Percentiles rank a stretch among this genome's conserved stretches.
These are phyloP conservation scores for Fusarium floridanum DNA, from an alignment of 2,329 filamentous ascomycete genomes.

Conservation along the genomic window DNA sequence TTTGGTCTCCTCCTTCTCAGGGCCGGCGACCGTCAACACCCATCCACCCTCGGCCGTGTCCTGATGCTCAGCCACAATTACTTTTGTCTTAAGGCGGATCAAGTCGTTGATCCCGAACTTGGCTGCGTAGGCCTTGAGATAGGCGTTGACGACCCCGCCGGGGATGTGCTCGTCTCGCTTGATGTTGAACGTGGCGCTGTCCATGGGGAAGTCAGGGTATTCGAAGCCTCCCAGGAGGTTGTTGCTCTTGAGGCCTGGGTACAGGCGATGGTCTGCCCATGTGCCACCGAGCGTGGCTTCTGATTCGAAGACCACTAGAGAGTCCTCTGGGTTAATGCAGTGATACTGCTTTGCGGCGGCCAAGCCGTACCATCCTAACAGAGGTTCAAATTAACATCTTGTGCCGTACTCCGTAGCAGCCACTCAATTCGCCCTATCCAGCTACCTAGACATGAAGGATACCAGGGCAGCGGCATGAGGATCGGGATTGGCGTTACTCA, in stretches of 20 bases:
- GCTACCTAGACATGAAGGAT: background rate
- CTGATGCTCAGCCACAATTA: conserved; percentile 56
- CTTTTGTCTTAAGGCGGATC: conserved; percentile 63
- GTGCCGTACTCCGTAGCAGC: background rate
- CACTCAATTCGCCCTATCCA: background rate
- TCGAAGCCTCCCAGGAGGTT: conserved; percentile 60
- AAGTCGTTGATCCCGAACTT: conserved; percentile 62
- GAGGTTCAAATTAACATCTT: background rate
- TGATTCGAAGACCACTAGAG: conserved; percentile 63
- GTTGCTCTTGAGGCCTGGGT: conserved; percentile 72
- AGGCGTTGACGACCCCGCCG: conserved; percentile 50
- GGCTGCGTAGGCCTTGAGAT: conserved; percentile 52
- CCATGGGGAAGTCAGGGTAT: conserved; percentile 73
- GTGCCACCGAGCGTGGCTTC: conserved; percentile 67
- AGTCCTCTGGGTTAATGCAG: conserved; percentile 60
- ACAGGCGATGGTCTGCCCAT: conserved; percentile 71
- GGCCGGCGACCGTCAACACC: conserved; percentile 1
- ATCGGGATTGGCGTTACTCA: background rate
- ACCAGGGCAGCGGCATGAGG: background rate
- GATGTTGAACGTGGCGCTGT: conserved; percentile 56
- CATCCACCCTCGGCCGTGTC: conserved; percentile 21
- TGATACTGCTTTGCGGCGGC: conserved; percentile 65
- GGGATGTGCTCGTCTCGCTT: conserved; percentile 52
- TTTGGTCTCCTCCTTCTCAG: background rate
- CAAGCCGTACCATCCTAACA: conserved; percentile 62